Conservation (phyloP, 306 rosid genomes). For the Sphenostylis stenocarpa region DNA sequence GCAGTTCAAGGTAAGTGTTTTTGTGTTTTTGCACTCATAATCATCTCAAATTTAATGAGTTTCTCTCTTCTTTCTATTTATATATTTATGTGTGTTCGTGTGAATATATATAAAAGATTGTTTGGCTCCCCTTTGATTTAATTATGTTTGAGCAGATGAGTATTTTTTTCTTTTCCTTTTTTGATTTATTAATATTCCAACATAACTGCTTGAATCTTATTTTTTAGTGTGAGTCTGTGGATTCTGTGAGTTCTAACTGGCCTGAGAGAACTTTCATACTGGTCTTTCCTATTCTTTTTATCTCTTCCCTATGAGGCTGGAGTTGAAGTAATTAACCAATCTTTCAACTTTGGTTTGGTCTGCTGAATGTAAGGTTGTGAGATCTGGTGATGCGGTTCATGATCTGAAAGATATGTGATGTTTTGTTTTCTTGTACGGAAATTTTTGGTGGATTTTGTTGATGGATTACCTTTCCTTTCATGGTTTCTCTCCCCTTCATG, state of each 20-base stretch:
- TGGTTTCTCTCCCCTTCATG: neutral
- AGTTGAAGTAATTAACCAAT: neutral
- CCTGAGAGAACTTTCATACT: neutral
- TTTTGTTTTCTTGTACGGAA: neutral
- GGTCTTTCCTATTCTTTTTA: neutral
- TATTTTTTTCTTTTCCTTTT: neutral
- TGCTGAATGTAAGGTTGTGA: constrained; percentile 1
- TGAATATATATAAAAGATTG: neutral
- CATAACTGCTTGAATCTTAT: neutral
- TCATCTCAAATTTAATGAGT: neutral
- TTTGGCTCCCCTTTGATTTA: constrained; percentile 13
- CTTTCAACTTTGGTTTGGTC: constrained; percentile 19
- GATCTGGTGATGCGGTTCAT: constrained; percentile 34
- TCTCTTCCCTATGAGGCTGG: constrained; percentile 8
- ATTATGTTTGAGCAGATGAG: neutral
- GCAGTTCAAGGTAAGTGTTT: constrained; percentile 75
- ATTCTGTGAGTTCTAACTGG: neutral
- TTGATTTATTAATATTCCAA: neutral
- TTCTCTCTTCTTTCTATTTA: neutral
- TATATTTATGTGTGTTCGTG: neutral
- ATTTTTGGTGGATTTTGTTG: neutral
- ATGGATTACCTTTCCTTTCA: neutral
- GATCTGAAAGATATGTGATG: constrained; percentile 27
- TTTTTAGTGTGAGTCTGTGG: neutral
- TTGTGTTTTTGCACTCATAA: neutral